phyloP scores from a whole-genome alignment of 257 asterid species.

The Solanum peruvianum region DNA sequence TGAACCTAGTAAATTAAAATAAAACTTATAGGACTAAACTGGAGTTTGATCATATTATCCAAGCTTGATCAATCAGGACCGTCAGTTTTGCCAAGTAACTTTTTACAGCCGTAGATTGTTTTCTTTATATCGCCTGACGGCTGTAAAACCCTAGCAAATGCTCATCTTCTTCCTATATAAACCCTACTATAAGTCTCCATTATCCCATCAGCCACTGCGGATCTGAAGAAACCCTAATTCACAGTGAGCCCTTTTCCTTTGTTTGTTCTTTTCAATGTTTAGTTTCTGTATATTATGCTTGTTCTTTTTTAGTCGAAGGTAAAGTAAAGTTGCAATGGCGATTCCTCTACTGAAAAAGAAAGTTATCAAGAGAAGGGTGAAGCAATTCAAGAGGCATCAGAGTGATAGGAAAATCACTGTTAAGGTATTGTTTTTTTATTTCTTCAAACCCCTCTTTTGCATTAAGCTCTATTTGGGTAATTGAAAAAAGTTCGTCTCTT shows the following conservation, averaged over 20 bases:
- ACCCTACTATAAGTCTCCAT: background rate
- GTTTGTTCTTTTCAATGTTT: background rate
- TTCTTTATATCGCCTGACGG: background rate
- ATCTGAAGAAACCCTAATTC: background rate
- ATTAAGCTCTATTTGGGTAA: background rate
- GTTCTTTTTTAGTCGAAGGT: background rate
- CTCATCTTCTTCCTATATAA: background rate
- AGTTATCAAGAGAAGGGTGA: slow-evolving; percentile 31
- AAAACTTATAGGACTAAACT: background rate
- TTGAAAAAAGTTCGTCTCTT: background rate
- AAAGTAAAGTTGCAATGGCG: slow-evolving; percentile 14
- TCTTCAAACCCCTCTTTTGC: background rate
- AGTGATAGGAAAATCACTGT: slow-evolving; percentile 39
- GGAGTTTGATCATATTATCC: background rate
- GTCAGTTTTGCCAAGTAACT: background rate
- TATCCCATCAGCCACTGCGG: background rate
- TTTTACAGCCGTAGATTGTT: background rate
- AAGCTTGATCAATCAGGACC: background rate
- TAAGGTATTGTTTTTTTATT: slow-evolving; percentile 12
- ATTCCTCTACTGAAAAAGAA: slow-evolving; percentile 37
- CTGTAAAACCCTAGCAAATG: background rate
- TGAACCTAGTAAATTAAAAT: background rate
- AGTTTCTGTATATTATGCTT: no score
- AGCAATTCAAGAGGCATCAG: slow-evolving; percentile 41
- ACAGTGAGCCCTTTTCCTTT: background rate